Evolutionary conservation across 495 filamentous ascomycete genomes (phyloP), one percentile per base, ranked within the genome.

Genomic region (Tuber umbilicatum): DNA sequence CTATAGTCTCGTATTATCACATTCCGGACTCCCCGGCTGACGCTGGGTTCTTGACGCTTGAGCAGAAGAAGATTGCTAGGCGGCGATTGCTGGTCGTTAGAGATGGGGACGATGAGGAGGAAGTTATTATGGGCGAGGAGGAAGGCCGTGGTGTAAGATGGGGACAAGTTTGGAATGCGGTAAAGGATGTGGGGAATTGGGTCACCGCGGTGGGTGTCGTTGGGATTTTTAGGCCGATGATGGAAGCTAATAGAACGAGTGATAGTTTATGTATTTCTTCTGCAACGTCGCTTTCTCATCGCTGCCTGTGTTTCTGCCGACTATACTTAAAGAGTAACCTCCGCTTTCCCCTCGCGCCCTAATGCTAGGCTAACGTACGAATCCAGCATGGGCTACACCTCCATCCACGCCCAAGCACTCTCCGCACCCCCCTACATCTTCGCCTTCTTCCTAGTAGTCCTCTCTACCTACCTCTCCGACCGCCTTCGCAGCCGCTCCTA

Each of bases 301-400:
- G 9, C 87, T 97, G 12, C 92, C 93, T 0, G 91, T 94, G 4
- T 97, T 95, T 81, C 86, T 97, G 2, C 93, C 93, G 0, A 91
- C 91, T 16, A 93, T 96, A 81, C 86, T 94, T 19, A 85, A 88
- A 70, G 87, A 90, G 50, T 79, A 79, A 69, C 19, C 40, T 37
- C 39, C 16, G 35, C 39, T 67, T 38, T 14, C 10, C 50, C 5
- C 50, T 27, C 27, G 55, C 27, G 50, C 10, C 45, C 47, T 7
- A 45, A 19, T 3, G 1, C 41, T 10, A 35, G 38, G 31, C 31
- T 39, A 74, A 39, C 40, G 14, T 64, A 38, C 23, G 38, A 14
- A 70, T 35, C 5, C 27, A 43, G 77, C 68, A 93, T 94, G 91
- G 93, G 92, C 21, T 94, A 90, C 83, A 89, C 86, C 14, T 83